Evolutionary conservation across 345 rosid genomes (phyloP).

Genomic region (Diplotaxis tenuifolia): DNA sequence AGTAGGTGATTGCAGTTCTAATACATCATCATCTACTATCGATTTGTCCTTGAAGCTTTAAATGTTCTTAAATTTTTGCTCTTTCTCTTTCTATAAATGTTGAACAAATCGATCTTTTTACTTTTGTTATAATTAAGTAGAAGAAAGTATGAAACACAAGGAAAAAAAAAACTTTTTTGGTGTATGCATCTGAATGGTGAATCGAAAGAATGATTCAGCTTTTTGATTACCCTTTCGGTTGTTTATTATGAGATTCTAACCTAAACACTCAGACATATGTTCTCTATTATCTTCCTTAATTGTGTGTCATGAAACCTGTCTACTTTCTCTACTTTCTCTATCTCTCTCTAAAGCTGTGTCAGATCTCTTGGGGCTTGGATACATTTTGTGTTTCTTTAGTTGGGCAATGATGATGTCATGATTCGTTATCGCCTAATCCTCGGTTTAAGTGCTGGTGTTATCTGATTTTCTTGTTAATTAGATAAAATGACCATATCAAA

Average conservation of each 20-base stretch:
- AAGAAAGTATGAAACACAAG: constrained; percentile 11
- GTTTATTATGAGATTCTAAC: constrained; percentile 33
- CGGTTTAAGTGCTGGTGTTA: not conserved
- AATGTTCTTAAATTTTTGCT: constrained; percentile 2
- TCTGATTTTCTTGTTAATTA: constrained; percentile 6
- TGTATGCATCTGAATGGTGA: constrained; percentile 28
- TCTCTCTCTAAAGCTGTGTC: constrained; percentile 37
- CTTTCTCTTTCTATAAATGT: constrained; percentile 8
- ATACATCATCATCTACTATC: constrained; percentile 40
- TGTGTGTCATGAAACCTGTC: constrained; percentile 24
- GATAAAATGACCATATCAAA: not conserved
- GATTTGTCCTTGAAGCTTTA: constrained; percentile 92
- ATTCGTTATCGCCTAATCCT: constrained; percentile 36
- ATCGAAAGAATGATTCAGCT: constrained; percentile 36
- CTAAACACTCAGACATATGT: constrained; percentile 40
- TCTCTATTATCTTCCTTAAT: constrained; percentile 37
- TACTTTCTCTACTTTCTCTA: too few species aligned
- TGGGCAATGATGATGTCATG: constrained; percentile 41
- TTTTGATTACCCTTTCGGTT: constrained; percentile 42
- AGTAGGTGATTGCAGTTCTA: constrained; percentile 28
- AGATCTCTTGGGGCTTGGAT: constrained; percentile 30
- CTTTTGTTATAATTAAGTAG: not conserved
- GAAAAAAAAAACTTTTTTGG: constrained; percentile 20
- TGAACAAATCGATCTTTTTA: not conserved
- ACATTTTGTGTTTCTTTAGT: constrained; percentile 33